Evolutionary conservation across 305 asterid species (phyloP), one percentile per base, ranked within the genome.

Genomic region (Ruellia speciosa): DNA sequence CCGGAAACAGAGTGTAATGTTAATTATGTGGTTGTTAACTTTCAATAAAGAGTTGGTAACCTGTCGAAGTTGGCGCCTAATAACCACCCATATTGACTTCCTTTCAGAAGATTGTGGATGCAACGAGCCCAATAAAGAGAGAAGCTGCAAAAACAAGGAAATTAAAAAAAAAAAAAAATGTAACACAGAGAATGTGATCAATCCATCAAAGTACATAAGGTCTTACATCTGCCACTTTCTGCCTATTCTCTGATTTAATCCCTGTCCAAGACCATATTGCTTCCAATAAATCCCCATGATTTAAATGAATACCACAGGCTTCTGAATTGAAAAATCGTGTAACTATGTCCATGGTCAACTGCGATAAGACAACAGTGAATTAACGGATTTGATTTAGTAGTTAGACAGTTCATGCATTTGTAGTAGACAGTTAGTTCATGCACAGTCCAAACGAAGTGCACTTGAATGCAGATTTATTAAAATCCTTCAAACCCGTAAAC

Each of bases 261-360:
- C 99, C 99, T 15, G 85, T 66, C 96, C 97, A 92, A 57, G 94
- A 74, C 99, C 96, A 92, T 65, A 92, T 82, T 66, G 95, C 97
- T 60, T 92, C 97, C 79, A 92, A 60, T 41, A 92, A 75, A 76
- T 81, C 95, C 53, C 85, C 97, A 69, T 92, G 99, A 75, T 92
- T 92, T 66, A 92, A 70, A 80, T 86, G 95, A 74, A 88, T 74
- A 69, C 81, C 94, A 71, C 96, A 92, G 56, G 93, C 84, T 70
- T 78, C 97, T 49, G 76, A 52, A 65, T 71, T 76, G 70, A 92
- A 92, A 67, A 81, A 81, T 20, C 64, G 79, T 58, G 85, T 72
- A 55, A 88, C 53, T 47, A 86, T 73, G 77, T 84, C 97, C 86
- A 90, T 76, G 7, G 96, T 75, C 56, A 78, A 88, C 97, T 90